phyloP scores from a whole-genome alignment of 352 stramenopile species.

The Phytophthora podocarpi region DNA sequence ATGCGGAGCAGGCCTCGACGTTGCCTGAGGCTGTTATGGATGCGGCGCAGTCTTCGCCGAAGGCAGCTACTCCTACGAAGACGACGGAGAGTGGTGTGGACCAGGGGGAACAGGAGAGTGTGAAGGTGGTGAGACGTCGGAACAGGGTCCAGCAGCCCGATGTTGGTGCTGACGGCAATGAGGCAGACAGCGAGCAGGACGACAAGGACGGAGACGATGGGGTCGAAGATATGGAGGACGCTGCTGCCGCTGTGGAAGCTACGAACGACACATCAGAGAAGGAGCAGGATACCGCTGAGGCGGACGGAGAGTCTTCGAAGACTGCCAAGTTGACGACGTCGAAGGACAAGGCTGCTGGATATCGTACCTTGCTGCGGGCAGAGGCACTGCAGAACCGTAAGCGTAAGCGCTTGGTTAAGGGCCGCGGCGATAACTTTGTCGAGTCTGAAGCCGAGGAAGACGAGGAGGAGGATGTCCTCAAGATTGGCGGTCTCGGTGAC shows the following conservation, averaged over 20 bases:
- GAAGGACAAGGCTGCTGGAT: constrained; percentile 71
- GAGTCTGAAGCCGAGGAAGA: constrained; percentile 88
- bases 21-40: neutral
- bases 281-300: constrained; percentile 4
- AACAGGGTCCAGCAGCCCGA: constrained; percentile 49
- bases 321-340: constrained; percentile 18
- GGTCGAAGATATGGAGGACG: constrained; percentile 22
- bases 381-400: constrained; percentile 60
- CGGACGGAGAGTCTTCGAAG: neutral
- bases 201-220: constrained; percentile 41
- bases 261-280: constrained; percentile 7
- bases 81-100: neutral
- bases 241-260: constrained; percentile 17
- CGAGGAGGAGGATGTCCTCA: constrained; percentile 83
- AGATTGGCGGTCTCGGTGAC: constrained; percentile 81
- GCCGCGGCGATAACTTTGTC: constrained; percentile 60
- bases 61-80: neutral
- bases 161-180: constrained; percentile 54
- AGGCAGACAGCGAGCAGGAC: constrained; percentile 67
- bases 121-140: constrained; percentile 37
- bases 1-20: neutral
- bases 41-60: neutral
- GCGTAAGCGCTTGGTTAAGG: constrained; percentile 63
- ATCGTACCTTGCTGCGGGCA: constrained; percentile 62
- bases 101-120: constrained; percentile 26